phyloP scores from a whole-genome alignment of 2,329 filamentous ascomycete species.

The Diaporthe sp. region DNA sequence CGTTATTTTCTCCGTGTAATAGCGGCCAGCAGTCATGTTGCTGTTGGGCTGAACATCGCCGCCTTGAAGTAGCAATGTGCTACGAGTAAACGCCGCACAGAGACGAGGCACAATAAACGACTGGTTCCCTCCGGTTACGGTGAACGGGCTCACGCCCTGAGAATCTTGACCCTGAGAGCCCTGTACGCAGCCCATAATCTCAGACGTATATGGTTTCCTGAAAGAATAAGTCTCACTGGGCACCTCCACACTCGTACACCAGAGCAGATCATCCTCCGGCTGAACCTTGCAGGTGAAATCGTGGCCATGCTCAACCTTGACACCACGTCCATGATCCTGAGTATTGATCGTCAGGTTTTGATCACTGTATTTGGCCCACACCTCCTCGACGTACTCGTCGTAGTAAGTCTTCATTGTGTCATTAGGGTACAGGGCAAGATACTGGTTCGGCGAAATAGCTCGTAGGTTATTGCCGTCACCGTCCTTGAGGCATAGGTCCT shows the following conservation, averaged over 20 bases:
- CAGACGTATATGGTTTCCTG: slow-evolving; percentile 14
- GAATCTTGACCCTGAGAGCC: background rate
- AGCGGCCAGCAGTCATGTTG: slow-evolving; percentile 11
- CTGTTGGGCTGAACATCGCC: slow-evolving; percentile 24
- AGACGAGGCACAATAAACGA: slow-evolving; percentile 31
- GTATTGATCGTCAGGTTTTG: slow-evolving; percentile 20
- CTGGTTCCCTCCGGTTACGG: background rate
- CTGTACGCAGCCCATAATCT: slow-evolving; percentile 34
- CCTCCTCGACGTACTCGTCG: slow-evolving; percentile 1
- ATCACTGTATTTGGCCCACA: background rate
- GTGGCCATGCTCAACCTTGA: background rate
- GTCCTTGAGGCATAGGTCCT: background rate
- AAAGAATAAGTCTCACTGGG: background rate
- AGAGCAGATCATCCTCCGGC: background rate
- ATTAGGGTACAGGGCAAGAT: slow-evolving; percentile 11
- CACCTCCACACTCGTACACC: background rate
- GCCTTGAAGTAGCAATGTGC: background rate
- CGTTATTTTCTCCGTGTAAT: background rate
- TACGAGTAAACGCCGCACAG: slow-evolving; percentile 25
- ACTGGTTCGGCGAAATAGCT: slow-evolving; percentile 29
- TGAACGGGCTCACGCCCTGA: background rate
- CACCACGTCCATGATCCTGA: background rate
- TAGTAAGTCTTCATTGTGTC: slow-evolving; percentile 26
- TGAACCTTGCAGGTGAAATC: slow-evolving; percentile 5
- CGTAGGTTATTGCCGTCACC: background rate